A percentile compares a stretch with the other conserved stretches of the same genome.
Conservation (phyloP, 805 yeast species). For the Pichia paraexigua region DNA sequence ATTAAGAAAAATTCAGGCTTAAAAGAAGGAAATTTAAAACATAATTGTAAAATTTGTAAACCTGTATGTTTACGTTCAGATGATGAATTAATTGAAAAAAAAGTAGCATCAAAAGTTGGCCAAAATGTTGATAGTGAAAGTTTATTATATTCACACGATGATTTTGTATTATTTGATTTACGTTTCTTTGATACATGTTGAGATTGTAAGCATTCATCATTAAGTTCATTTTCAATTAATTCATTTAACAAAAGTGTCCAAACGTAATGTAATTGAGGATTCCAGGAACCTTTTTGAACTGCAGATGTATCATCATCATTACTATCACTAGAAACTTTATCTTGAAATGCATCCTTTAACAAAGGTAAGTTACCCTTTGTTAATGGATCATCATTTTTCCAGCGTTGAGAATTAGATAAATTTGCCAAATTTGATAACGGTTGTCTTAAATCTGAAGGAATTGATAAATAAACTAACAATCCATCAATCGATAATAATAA, state of each 20-base stretch:
- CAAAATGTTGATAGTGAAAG: conserved; percentile 60
- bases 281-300: conserved; percentile 61
- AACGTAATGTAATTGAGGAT: conserved; percentile 65
- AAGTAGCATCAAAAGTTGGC: conserved; percentile 73
- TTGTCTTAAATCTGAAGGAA: conserved; percentile 30
- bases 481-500: conserved; percentile 73
- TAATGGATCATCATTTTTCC: conserved; percentile 74
- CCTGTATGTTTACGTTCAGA: conserved; percentile 86
- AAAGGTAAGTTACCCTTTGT: conserved; percentile 56
- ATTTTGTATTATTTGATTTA: conserved; percentile 17
- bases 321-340: conserved; percentile 34
- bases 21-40: conserved; percentile 22
- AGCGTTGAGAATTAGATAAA: conserved; percentile 26
- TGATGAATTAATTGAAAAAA: conserved; percentile 70
- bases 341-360: conserved; percentile 58
- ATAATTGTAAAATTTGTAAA: conserved; percentile 56
- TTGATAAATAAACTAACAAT: conserved; percentile 55
- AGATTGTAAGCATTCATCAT: conserved; percentile 10
- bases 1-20: conserved; percentile 14
- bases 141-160: conserved; percentile 7
- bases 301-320: conserved; percentile 21
- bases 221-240: conserved; percentile 20
- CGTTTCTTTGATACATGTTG: conserved; percentile 30
- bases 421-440: conserved; percentile 14
- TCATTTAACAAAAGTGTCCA: conserved; percentile 57